Evolutionary conservation across 208 protist genomes (phyloP), one percentile per base, ranked within the genome.

Genomic region (Trichomonas tenax): DNA sequence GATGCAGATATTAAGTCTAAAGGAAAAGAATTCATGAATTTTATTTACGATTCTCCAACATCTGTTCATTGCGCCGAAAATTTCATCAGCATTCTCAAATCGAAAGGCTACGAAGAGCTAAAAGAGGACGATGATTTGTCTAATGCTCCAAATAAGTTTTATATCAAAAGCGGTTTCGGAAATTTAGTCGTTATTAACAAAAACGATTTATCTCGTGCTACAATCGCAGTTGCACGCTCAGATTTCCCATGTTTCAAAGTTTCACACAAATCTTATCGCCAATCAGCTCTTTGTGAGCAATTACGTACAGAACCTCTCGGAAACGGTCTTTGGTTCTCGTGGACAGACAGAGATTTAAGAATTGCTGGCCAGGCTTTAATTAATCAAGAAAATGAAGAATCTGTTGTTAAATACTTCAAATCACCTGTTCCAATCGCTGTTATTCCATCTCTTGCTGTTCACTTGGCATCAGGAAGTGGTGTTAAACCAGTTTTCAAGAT

Each of bases 271-370:
- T 51, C 86, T 31, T 44, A 89, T 89, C 38, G 40, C 51, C 44
- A 93, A 48, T 51, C 26, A 34, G 26, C 15, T 41, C 46, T 34
- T 23, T 40, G 44, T 48, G 45, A 38, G 17, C 44, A 51, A 93
- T 51, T 48, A 34, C 17, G 44, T 17, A 34, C 44, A 38, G 17
- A 38, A 26, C 26, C 34, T 58, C 0, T 41, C 31, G 86, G 86
- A 34, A 26, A 41, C 9, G 86, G 86, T 51, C 40, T 51, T 8
- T 93, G 86, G 86, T 41, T 51, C 14, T 51, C 86, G n/a, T 93
- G 86, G 86, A 48, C 44, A 38, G 86, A 93, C 15, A 93, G 86
- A 93, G 86, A 93, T 93, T 51, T 93, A 51, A 93, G 26, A 93
- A 93, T 93, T 93, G 40, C 86, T 31, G 86, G 86, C 44, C 40